Conservation (phyloP, 805 yeast species). For the Sugiyamaella mastotermitis region DNA sequence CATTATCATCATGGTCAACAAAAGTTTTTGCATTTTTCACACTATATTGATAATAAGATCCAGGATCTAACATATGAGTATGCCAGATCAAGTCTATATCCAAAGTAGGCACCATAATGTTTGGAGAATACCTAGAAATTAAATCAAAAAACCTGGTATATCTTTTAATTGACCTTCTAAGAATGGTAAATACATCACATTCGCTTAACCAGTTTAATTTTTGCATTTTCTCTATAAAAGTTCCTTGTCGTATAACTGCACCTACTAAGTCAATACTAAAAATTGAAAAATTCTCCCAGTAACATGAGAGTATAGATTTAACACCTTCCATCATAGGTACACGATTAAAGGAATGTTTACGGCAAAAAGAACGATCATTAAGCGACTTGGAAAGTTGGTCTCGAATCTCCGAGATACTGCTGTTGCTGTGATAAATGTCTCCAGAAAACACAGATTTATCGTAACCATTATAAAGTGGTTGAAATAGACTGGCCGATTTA, state of each 20-base stretch:
- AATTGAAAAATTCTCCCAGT: constrained; percentile 15
- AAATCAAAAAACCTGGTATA: constrained; percentile 13
- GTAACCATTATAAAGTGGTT: no score
- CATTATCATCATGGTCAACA: constrained; percentile 17
- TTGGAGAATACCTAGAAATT: constrained; percentile 6
- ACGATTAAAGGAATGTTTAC: not conserved
- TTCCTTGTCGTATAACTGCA: constrained; percentile 18
- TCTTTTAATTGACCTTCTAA: constrained; percentile 9
- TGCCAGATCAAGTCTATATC: constrained; percentile 23
- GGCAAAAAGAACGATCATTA: constrained; percentile 1
- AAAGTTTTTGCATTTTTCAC: constrained; percentile 1
- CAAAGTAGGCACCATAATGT: constrained; percentile 15
- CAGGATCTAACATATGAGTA: constrained; percentile 18
- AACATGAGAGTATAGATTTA: constrained; percentile 11
- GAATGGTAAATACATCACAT: constrained; percentile 11
- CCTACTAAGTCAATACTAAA: constrained; percentile 14
- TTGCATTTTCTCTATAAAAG: constrained; percentile 18
- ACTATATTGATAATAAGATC: constrained; percentile 6
- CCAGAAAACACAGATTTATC: no score
- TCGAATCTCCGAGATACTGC: not conserved
- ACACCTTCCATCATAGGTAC: constrained; percentile 1
- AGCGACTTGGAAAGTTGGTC: not conserved
- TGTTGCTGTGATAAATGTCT: no score
- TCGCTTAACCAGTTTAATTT: constrained; percentile 16
- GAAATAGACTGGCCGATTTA: not conserved